phyloP scores from a whole-genome alignment of 225 moss, liverwort and hornwort species.

The Bryoerythrophyllum caledonicum region DNA sequence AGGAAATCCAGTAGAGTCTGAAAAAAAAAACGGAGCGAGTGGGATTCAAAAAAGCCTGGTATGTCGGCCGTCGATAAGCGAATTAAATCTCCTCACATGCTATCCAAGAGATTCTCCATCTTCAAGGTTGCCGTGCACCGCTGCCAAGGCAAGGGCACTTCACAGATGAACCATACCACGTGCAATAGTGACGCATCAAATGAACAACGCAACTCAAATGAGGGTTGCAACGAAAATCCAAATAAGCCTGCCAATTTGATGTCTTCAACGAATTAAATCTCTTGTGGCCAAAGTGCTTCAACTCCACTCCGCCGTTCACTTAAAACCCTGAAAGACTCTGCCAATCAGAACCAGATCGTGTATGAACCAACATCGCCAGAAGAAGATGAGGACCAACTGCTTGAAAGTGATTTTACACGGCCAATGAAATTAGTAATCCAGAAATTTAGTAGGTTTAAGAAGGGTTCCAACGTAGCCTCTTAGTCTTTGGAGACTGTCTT shows the following conservation, averaged over 20 bases:
- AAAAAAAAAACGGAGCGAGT: neutral
- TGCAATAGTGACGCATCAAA: no score
- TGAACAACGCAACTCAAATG: neutral
- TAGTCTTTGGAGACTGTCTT: neutral
- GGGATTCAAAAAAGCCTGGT: neutral
- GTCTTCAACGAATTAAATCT: neutral
- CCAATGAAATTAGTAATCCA: neutral
- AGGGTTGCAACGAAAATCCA: neutral
- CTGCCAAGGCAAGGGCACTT: neutral
- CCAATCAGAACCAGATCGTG: neutral
- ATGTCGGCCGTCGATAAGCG: neutral
- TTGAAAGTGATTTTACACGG: neutral
- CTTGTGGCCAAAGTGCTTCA: neutral
- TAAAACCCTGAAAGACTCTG: neutral
- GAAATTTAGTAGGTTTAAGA: neutral
- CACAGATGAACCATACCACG: neutral
- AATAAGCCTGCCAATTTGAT: neutral
- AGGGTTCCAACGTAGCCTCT: neutral
- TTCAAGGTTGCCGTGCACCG: no score
- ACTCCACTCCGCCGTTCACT: neutral
- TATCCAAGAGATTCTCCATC: neutral
- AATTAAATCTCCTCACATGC: neutral
- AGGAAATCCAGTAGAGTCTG: neutral
- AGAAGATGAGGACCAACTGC: neutral
- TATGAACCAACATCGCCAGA: neutral